Conservation (phyloP, 129 eudicot species). For the Lactuca saligna region DNA sequence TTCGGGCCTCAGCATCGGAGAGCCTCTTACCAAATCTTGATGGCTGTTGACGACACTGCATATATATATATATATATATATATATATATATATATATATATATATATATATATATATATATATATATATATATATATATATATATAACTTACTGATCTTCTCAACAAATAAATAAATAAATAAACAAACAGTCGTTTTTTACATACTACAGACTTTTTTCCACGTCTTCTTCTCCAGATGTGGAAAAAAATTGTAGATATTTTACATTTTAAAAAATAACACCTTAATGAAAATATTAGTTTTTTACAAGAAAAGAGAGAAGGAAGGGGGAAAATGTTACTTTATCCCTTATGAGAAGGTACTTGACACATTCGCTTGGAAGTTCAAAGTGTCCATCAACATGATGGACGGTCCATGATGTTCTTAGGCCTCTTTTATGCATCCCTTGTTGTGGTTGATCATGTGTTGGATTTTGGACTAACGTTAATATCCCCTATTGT, state of each 20-base stretch:
- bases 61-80: background rate
- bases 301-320: background rate
- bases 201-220: no score
- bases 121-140: background rate
- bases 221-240: no score
- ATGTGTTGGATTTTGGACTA: slow-evolving; percentile 29
- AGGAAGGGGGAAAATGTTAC: slow-evolving; percentile 11
- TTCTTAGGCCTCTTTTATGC: slow-evolving; percentile 38
- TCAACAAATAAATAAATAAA: no score
- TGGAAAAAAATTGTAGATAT: no score
- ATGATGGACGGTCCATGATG: slow-evolving; percentile 35
- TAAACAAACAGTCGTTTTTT: background rate
- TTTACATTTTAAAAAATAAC: no score
- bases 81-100: background rate
- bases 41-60: slow-evolving; percentile 31
- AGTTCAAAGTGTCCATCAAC: slow-evolving; percentile 39
- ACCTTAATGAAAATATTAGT: no score
- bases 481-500: slow-evolving; percentile 36
- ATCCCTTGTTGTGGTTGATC: slow-evolving; percentile 20
- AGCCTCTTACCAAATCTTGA: slow-evolving; percentile 28
- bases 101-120: background rate
- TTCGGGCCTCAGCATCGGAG: slow-evolving; percentile 20
- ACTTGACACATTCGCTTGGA: slow-evolving; percentile 36
- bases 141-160: background rate
- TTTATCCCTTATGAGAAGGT: slow-evolving; percentile 33